A percentile compares a stretch with the other conserved stretches of the same genome.
Conservation (phyloP, 2,329 filamentous ascomycete species). For the Mycosphaerelloides madeirae region DNA sequence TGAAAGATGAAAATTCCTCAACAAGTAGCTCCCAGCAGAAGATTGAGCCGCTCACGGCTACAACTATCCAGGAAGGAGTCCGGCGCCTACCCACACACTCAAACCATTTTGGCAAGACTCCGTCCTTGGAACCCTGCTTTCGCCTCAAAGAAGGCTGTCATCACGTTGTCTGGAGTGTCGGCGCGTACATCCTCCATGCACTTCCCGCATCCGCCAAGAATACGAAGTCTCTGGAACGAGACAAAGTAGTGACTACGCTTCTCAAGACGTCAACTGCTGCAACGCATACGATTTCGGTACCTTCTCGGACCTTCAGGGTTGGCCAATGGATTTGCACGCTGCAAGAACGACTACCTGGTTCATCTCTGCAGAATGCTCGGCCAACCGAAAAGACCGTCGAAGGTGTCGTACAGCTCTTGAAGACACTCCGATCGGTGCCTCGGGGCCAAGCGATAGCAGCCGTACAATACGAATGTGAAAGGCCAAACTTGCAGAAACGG, state of each 20-base stretch:
- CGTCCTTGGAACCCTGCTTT: background rate
- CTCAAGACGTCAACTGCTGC: background rate
- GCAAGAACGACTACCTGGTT: background rate
- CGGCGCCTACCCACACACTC: no score
- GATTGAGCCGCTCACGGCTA: no score
- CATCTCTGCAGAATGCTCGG: background rate
- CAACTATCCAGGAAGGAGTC: no score
- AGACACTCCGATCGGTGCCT: background rate
- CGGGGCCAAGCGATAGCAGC: background rate
- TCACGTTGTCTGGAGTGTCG: slow-evolving; percentile 1
- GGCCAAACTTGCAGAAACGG: slow-evolving; percentile 1
- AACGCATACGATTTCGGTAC: background rate
- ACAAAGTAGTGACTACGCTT: background rate
- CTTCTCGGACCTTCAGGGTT: background rate
- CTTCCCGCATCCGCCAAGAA: background rate
- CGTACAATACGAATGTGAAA: background rate
- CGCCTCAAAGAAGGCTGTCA: slow-evolving; percentile 2
- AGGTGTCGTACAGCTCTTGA: background rate
- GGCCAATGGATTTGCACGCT: background rate
- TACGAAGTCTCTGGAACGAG: background rate
- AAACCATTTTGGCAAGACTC: no score
- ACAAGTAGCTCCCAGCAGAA: no score
- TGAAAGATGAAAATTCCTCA: no score
- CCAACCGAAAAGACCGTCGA: background rate
- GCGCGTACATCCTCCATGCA: background rate